A percentile compares a stretch with the other conserved stretches of the same genome.
Evolutionary conservation across 176 grass and related monocot species (phyloP).

Genomic region (Bothriochloa decipiens): DNA sequence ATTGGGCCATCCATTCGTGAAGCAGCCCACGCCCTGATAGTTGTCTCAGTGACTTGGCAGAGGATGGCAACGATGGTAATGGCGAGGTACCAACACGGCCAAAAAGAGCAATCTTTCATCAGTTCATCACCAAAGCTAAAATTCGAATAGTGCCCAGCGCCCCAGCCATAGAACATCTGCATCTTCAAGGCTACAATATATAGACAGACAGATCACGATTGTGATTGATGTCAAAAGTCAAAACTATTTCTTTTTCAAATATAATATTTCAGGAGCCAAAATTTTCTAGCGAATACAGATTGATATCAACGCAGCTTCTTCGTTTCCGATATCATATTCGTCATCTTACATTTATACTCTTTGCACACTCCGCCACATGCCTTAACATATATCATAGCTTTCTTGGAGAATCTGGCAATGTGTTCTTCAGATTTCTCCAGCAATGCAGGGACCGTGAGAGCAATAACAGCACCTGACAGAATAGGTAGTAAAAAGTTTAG

Average conservation of each 20-base stretch:
- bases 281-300: background rate
- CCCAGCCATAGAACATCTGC: background rate
- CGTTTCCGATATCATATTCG: slow-evolving; percentile 25
- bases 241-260: background rate
- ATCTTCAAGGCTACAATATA: background rate
- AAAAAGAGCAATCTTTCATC: no score
- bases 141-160: background rate
- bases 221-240: background rate
- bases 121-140: background rate
- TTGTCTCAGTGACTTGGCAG: no score
- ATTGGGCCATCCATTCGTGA: background rate
- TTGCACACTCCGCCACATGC: slow-evolving; percentile 29
- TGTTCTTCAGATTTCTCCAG: slow-evolving; percentile 45
- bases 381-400: slow-evolving; percentile 36
- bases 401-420: slow-evolving; percentile 33
- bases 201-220: background rate
- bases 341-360: slow-evolving; percentile 30
- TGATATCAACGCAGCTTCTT: slow-evolving; percentile 31
- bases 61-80: background rate
- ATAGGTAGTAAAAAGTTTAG: background rate
- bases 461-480: slow-evolving; percentile 33
- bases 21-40: background rate
- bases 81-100: no score
- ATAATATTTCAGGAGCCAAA: slow-evolving; percentile 7
- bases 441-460: slow-evolving; percentile 49